Conservation (phyloP, 2,329 filamentous ascomycete species). For the Claviceps spartinae region DNA sequence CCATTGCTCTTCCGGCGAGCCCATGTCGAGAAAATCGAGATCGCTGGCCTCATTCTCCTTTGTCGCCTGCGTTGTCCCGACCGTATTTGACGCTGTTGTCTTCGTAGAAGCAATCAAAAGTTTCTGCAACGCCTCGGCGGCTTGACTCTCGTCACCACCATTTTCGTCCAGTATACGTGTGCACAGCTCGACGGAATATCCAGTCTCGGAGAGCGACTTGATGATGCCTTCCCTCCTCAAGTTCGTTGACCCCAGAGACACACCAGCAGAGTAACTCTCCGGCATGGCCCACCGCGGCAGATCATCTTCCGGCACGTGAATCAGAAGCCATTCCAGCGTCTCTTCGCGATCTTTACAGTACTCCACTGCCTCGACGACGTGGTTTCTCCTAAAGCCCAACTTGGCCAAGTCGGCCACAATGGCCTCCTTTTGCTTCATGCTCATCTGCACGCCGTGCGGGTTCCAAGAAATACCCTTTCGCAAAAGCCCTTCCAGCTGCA, state of each 20-base stretch:
- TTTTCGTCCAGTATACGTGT: constrained; percentile 60
- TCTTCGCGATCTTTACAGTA: constrained; percentile 89
- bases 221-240: constrained; percentile 69
- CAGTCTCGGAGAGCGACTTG: constrained; percentile 66
- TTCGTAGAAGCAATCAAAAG: constrained; percentile 18
- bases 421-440: constrained; percentile 37
- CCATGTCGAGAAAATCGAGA: constrained; percentile 32
- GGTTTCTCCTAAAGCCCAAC: constrained; percentile 80
- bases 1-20: constrained; percentile 55
- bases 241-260: constrained; percentile 73
- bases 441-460: constrained; percentile 56
- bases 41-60: constrained; percentile 8
- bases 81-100: neutral
- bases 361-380: constrained; percentile 74
- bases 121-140: constrained; percentile 68
- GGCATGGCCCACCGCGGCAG: constrained; percentile 86
- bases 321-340: constrained; percentile 86
- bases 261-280: constrained; percentile 79
- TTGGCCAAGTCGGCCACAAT: constrained; percentile 61
- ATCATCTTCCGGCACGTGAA: constrained; percentile 95
- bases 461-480: constrained; percentile 79
- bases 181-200: constrained; percentile 77
- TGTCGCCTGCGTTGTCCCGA: neutral
- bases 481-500: constrained; percentile 67
- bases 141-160: constrained; percentile 57